A percentile compares a stretch with the other conserved stretches of the same genome.
These are phyloP conservation scores for Carex littledalei DNA, from an alignment of 176 grass and related monocot species.

Conservation along the genomic window DNA sequence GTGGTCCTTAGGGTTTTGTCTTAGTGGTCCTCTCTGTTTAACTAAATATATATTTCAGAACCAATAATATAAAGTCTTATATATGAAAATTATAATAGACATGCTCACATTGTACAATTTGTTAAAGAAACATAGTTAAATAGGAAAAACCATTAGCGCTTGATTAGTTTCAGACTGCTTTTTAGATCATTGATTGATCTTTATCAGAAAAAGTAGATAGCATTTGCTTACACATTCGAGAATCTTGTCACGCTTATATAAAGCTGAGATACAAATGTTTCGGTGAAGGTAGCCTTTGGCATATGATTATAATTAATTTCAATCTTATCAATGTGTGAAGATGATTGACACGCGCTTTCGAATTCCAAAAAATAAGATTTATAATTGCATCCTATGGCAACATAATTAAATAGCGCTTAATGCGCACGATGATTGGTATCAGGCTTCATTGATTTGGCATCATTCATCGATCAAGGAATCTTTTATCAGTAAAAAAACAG, in stretches of 20 bases:
- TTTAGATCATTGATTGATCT: slow-evolving; percentile 19
- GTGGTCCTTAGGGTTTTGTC: slow-evolving; percentile 20
- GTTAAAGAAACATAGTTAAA: slow-evolving; percentile 1
- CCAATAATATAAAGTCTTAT: background rate
- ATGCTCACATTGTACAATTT: slow-evolving; percentile 19
- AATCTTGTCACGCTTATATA: slow-evolving; percentile 1
- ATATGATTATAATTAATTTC: background rate
- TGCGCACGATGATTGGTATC: background rate
- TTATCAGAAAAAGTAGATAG: slow-evolving; percentile 22
- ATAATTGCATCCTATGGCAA: background rate
- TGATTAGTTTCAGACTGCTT: slow-evolving; percentile 18
- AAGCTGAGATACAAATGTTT: slow-evolving; percentile 14
- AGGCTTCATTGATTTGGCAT: background rate
- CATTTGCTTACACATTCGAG: background rate
- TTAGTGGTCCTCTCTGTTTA: slow-evolving; percentile 17
- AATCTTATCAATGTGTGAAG: background rate
- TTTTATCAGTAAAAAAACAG: background rate
- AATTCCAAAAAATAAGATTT: background rate
- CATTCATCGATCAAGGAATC: background rate
- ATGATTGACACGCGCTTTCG: background rate
- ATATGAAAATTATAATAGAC: slow-evolving; percentile 10
- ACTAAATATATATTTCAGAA: background rate
- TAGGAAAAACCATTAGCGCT: background rate
- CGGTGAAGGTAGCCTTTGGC: background rate
- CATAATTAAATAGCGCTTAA: background rate